A percentile compares a stretch with the other conserved stretches of the same genome.
Conservation (phyloP, 352 stramenopile species). For the Pythium oligandrum region DNA sequence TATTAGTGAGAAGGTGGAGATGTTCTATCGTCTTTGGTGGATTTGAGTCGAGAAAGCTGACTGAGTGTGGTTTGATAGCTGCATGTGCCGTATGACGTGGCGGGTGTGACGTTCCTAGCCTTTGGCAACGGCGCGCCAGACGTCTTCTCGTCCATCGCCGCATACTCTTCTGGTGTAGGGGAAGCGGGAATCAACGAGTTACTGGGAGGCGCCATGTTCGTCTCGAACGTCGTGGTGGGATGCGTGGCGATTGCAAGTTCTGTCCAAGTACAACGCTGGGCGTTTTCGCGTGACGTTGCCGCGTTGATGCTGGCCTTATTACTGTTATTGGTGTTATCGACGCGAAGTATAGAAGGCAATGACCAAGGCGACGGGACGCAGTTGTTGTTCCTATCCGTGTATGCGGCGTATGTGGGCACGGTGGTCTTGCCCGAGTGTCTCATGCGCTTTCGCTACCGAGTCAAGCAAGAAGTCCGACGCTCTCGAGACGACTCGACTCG, state of each 20-base stretch:
- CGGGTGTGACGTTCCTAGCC: slow-evolving; percentile 96
- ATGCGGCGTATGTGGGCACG: slow-evolving; percentile 52
- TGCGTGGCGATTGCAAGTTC: slow-evolving; percentile 71
- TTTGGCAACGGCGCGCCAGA: slow-evolving; percentile 98
- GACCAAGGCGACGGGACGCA: slow-evolving; percentile 21
- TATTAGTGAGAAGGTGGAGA: slow-evolving; percentile 88
- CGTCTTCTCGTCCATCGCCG: slow-evolving; percentile 90
- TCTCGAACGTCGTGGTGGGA: slow-evolving; percentile 92
- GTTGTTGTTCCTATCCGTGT: slow-evolving; percentile 44
- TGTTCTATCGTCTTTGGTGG: neutral
- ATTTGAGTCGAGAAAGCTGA: slow-evolving; percentile 1
- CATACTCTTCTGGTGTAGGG: slow-evolving; percentile 69
- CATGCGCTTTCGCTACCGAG: slow-evolving; percentile 13
- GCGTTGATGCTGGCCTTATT: slow-evolving; percentile 44
- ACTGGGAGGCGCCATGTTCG: slow-evolving; percentile 94
- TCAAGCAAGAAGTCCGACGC: neutral
- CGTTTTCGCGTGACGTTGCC: slow-evolving; percentile 60
- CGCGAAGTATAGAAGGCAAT: slow-evolving; percentile 6
- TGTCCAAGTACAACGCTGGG: slow-evolving; percentile 57
- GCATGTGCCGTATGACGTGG: slow-evolving; percentile 87
- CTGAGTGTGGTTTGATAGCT: slow-evolving; percentile 27
- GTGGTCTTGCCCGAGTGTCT: slow-evolving; percentile 57
- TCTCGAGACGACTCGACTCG: slow-evolving; percentile 1
- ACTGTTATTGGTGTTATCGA: slow-evolving; percentile 36
- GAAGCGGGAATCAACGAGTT: slow-evolving; percentile 90